Base-by-base conservation (phyloP, 2,329 filamentous ascomycete species). In the Fusarium temperatum region DNA sequence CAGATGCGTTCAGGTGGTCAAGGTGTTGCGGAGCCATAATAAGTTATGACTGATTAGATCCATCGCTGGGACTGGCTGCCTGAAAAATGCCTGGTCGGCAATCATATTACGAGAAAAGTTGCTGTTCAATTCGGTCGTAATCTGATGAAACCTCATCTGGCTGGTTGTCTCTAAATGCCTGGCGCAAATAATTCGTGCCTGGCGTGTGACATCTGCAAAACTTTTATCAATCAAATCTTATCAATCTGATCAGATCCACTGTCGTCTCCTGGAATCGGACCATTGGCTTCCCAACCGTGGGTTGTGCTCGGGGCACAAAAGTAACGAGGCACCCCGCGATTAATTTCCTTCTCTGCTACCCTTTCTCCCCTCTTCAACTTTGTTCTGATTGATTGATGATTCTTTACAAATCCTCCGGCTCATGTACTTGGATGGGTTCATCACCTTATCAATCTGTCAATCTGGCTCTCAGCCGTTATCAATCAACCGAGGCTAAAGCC, bases 191-290 rank as follows among this genome's bases (percentile, higher is more conserved):
- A 15, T 45, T 48, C 28, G 17, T 78, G 76, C 75, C 76, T 78
- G 72, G 76, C 74, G 70, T 63, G 68, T 53, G 59, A 51, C 54
- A 50, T 56, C 67, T 58, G 71, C 73, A 68, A 76, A 76, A 74
- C 71, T 81, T 82, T 84, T 83, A 84, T 84, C 82, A 84, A 84
- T 84, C 82, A 79, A 81, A 85, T 85, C 84, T 85, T 84, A 85
- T 85, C 84, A 85, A 85, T 85, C 84, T 78, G 79, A 84, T 84
- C 80, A 80, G 76, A 71, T 75, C 79, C 80, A 80, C 78, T 73
- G 63, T 75, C 63, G 65, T 77, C 79, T 82, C 80, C 78, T 81
- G 74, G 75, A 76, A 81, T 81, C 80, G 78, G 79, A 80, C 79
- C 78, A 80, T 80, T 74, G 70, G 73, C 64, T 71, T 76, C 72